Base-by-base conservation (phyloP, 1,284 basidiomycete species). In the Volvariella volvacea region DNA sequence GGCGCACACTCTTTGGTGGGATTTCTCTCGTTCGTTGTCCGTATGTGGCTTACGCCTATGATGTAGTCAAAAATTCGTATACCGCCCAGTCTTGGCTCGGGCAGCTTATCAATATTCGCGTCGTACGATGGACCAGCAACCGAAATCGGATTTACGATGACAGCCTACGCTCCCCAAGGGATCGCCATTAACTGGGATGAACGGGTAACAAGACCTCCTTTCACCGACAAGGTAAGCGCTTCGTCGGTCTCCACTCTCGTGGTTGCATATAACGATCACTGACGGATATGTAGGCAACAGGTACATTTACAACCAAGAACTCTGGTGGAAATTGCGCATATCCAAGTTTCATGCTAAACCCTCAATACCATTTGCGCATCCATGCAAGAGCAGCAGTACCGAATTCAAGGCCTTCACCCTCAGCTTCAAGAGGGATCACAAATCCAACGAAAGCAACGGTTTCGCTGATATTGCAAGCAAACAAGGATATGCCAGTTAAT, bases 291-390 rank as follows among this genome's bases (percentile, higher is more conserved):
- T 47, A 89, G 88, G 55, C 85, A 7, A 65, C 75, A 0, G 84
- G 81, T 2, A 56, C 66, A 0, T 75, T 95, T 54, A 84, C 81
- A 0, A 74, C 66, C 34, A 83, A 82, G 49, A 88, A 79, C 8
- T 78, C 89, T 0, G 94, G 94, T 0, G 94, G 94, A 0, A 93
- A 93, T 55, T 76, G 81, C 39, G 78, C 77, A 0, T 73, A 81
- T 52, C 76, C 89, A 0, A 83, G 85, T 0, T 96, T 90, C 64
- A 86, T 94, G 78, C 65, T 78, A 46, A 98, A 98, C 57, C 94
- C 94, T 0, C 92, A 97, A 58, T 97, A 88, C 60, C 70, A 73
- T 40, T 64, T 97, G 3, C 69, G 61, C 2, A 64, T 94, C 10
- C 63, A 70, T 44, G 62, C 51, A 36, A 49, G 52, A 16, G 17